These are phyloP conservation scores for Fusarium praegraminearum DNA, from an alignment of 2,329 filamentous ascomycete species.

Conservation along the genomic window DNA sequence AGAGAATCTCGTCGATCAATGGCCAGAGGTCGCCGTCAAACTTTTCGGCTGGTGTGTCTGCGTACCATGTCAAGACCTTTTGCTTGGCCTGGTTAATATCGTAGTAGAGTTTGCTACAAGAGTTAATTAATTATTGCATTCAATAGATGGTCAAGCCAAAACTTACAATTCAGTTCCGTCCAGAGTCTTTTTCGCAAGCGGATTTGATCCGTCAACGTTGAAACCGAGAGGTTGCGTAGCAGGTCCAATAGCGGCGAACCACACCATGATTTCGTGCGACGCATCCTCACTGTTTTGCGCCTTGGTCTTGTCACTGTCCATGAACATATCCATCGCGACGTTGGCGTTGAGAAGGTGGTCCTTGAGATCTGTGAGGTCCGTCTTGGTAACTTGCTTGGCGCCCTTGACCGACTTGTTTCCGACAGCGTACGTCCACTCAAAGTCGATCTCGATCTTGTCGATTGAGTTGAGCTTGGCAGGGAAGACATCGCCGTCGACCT, in stretches of 20 bases:
- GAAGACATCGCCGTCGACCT: constrained; percentile 58
- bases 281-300: constrained; percentile 58
- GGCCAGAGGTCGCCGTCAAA: constrained; percentile 62
- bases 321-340: constrained; percentile 70
- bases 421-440: constrained; percentile 63
- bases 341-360: constrained; percentile 62
- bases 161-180: constrained; percentile 59
- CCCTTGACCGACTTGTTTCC: constrained; percentile 58
- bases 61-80: constrained; percentile 64
- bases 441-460: constrained; percentile 56
- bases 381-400: constrained; percentile 53
- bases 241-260: constrained; percentile 62
- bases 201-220: constrained; percentile 42
- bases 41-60: constrained; percentile 50
- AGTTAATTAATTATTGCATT: constrained; percentile 20
- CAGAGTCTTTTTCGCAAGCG: constrained; percentile 52
- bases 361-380: constrained; percentile 52
- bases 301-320: constrained; percentile 59
- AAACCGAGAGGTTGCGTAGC: constrained; percentile 63
- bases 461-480: constrained; percentile 58
- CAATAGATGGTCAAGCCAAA: neutral
- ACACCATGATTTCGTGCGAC: constrained; percentile 68
- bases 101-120: constrained; percentile 54
- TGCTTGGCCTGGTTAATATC: constrained; percentile 57
- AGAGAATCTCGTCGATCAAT: constrained; percentile 57